A percentile compares a stretch with the other conserved stretches of the same genome.
Conservation (phyloP, 768 basidiomycete species). For the Panus rudis region DNA sequence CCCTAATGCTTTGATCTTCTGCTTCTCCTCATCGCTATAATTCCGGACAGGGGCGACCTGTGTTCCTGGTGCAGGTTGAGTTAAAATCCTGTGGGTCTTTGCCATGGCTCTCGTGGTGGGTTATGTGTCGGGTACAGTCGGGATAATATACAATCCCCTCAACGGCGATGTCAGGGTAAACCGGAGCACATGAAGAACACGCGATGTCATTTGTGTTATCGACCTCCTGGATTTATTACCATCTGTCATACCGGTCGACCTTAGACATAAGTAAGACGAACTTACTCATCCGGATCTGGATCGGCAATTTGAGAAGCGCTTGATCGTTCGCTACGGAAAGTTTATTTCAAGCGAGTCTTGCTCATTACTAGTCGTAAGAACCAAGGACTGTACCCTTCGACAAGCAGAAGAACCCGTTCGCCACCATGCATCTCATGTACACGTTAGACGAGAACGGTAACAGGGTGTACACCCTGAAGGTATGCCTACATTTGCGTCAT, state of each 20-base stretch:
- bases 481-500: conserved; percentile 25
- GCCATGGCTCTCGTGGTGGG: conserved; percentile 24
- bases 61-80: conserved; percentile 46
- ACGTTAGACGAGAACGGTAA: conserved; percentile 68
- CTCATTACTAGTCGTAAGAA: too few relatives aligned
- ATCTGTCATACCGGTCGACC: background rate
- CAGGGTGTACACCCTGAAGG: conserved; percentile 91
- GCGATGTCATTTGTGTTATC: too few relatives aligned
- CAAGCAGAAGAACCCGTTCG: too few relatives aligned
- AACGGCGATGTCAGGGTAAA: background rate
- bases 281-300: too few relatives aligned
- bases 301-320: too few relatives aligned
- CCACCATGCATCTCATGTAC: conserved; percentile 96
- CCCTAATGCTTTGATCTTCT: conserved; percentile 51
- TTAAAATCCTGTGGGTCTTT: conserved; percentile 43
- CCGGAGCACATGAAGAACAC: background rate
- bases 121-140: background rate
- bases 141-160: background rate
- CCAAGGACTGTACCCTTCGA: too few relatives aligned
- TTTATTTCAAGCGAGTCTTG: too few relatives aligned
- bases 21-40: conserved; percentile 58
- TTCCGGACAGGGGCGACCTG: conserved; percentile 45
- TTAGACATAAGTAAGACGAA: background rate
- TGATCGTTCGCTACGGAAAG: too few relatives aligned
- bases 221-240: too few relatives aligned